A percentile compares a stretch with the other conserved stretches of the same genome.
Conservation (phyloP, 805 yeast genomes). For the Metschnikowia kofuensis region DNA sequence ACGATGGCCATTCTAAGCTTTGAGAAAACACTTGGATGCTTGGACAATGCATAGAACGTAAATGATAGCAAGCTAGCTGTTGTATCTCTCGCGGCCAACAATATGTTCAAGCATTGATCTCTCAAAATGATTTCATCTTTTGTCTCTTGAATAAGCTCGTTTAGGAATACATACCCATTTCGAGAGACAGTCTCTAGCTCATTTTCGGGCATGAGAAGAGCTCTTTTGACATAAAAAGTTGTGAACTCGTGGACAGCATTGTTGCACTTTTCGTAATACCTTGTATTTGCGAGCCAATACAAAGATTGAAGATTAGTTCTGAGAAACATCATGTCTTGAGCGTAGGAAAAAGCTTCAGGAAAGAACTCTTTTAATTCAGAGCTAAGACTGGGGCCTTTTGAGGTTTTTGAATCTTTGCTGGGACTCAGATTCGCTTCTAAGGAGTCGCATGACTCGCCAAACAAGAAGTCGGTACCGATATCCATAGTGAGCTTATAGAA, state of each 20-base stretch:
- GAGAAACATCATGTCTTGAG: constrained; percentile 10
- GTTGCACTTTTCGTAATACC: constrained; percentile 2
- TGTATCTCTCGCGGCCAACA: constrained; percentile 18
- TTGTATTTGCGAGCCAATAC: constrained; percentile 4
- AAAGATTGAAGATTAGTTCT: constrained; percentile 13
- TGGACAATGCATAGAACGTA: constrained; percentile 35
- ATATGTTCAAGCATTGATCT: constrained; percentile 16
- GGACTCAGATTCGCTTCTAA: neutral
- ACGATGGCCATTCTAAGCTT: constrained; percentile 38
- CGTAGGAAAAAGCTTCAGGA: constrained; percentile 10
- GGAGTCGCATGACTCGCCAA: constrained; percentile 13
- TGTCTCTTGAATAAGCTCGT: constrained; percentile 14
- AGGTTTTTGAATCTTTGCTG: neutral
- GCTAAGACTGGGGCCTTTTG: neutral
- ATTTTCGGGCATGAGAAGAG: constrained; percentile 14
- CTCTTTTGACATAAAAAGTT: constrained; percentile 35
- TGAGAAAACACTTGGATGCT: constrained; percentile 35
- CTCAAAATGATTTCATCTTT: constrained; percentile 13
- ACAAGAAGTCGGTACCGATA: constrained; percentile 16
- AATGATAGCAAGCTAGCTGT: constrained; percentile 16
- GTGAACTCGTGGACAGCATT: constrained; percentile 8
- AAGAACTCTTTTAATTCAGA: constrained; percentile 4
- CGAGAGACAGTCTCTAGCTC: constrained; percentile 7
- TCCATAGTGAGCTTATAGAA: constrained; percentile 16
- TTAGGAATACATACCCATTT: constrained; percentile 11